Base-by-base conservation (phyloP, 768 basidiomycete species). In the Phylloporus sp. region DNA sequence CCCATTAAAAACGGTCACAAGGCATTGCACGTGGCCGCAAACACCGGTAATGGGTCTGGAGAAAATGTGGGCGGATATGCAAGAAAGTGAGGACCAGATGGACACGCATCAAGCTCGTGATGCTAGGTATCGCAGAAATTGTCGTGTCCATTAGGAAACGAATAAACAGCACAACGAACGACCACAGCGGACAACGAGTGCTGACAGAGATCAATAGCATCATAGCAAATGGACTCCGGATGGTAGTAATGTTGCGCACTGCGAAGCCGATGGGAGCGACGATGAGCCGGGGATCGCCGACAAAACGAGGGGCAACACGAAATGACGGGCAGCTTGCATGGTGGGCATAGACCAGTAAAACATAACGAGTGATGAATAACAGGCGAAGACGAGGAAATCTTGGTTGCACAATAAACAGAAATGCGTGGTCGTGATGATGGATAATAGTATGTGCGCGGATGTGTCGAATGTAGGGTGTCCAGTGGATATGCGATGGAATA, bases 351-450 rank as follows among this genome's bases (percentile, higher is more conserved):
- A 49, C 56, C 47, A 48, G 35, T 60, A 35, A 29, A 11, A 63
- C 61, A 62, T 46, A 58, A 51, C 61, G 38, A 63, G 41, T 36
- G 53, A 44, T 24, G 38, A 31, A 49, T 48, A 48, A n/a, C 23
- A 39, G 44, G 34, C 49, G 44, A 46, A 21, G 58, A 60, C 56
- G 53, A 55, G 61, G 53, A 42, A 48, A 37, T 48, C 10, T 51
- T 60, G 35, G 52, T 62, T 63, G 61, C 53, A 56, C 31, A 60
- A 63, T 62, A 62, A 63, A 62, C 28, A 62, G 38, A 45, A 55
- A 27, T 53, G 59, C 39, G 49, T 54, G 42, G 27, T 50, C 40
- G 40, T 59, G 46, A 55, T 61, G 36, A 42, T 52, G 20, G 42
- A 41, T 56, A 35, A 46, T 60, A 52, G 61, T 42, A 52, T 62